phyloP scores from a whole-genome alignment of 1,284 basidiomycete species.

The Trametes pubescens region DNA sequence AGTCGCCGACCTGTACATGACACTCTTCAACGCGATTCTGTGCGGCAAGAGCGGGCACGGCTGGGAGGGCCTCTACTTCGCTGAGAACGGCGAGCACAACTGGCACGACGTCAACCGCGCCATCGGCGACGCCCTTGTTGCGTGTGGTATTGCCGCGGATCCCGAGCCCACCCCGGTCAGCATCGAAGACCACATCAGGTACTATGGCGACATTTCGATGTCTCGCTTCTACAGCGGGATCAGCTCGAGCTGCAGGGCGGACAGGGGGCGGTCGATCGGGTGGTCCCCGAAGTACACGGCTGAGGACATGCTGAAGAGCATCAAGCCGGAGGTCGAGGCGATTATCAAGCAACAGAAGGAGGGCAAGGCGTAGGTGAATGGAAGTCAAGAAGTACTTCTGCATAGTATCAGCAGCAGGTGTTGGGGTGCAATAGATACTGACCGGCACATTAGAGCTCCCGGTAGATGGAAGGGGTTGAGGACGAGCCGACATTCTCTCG shows the following conservation, averaged over 20 bases:
- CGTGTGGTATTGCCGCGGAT: constrained; percentile 33
- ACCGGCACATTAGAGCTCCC: not conserved
- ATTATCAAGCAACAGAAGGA: constrained; percentile 12
- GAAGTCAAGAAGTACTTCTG: not conserved
- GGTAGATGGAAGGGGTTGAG: too few species aligned
- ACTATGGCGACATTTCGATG: constrained; percentile 16
- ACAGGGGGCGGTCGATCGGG: constrained; percentile 50
- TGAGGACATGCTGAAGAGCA: constrained; percentile 21
- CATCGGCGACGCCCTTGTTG: constrained; percentile 44
- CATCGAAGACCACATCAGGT: constrained; percentile 40
- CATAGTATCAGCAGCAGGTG: not conserved
- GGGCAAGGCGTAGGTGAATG: not conserved
- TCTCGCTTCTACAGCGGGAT: constrained; percentile 44
- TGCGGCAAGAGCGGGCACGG: constrained; percentile 43
- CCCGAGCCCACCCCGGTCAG: constrained; percentile 42
- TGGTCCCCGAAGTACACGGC: constrained; percentile 45
- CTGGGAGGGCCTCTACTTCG: constrained; percentile 54
- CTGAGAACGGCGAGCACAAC: constrained; percentile 52
- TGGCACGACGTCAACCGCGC: constrained; percentile 46
- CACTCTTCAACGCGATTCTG: constrained; percentile 32
- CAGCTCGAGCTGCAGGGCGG: constrained; percentile 51
- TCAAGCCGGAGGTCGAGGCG: constrained; percentile 23
- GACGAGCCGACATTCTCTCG: too few species aligned
- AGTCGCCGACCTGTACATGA: constrained; percentile 39
- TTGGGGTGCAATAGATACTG: not conserved